Evolutionary conservation across 805 yeast species (phyloP), one percentile per base, ranked within the genome.

Genomic region (Blastobotrys americana): DNA sequence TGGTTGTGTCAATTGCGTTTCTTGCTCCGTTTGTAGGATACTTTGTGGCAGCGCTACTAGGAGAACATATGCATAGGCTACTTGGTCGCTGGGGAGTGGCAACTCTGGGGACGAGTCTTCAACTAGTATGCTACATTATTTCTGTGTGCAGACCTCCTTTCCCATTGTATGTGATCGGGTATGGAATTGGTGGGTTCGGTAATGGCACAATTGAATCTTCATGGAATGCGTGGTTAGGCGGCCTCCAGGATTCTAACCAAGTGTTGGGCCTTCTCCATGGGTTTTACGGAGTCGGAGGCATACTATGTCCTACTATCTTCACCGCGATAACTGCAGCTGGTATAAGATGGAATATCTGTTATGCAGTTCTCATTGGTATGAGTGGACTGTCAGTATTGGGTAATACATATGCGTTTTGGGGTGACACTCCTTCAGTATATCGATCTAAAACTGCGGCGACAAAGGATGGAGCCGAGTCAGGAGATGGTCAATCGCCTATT

Each of bases 201-300:
- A 67, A 67, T 43, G 86, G 87, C 0, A 51, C 72, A 5, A 51
- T 76, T 21, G 86, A 80, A 56, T 75, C 82, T 28, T 61, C 74
- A 5, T 60, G 76, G 54, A 78, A 76, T 52, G 65, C 76, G 10
- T 79, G 77, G 71, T 50, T 61, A 34, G 58, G 64, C 5, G 60
- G 71, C 45, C 61, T 80, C 31, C 69, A 69, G 19, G 75, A 77
- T 47, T 71, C 77, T 40, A 77, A 82, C 39, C 75, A 72, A 43
- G 67, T 75, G 46, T 68, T 82, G 62, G 84, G 89, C 1, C 59
- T 69, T 21, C 66, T 75, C 46, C 93, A 84, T 64, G 89, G 85
- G 1, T 57, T 69, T 10, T 84, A 82, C 59, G 94, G 94, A 1
- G 52, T 77, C 2, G 88, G 89, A 2, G 85, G 88, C 1, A 78